Conservation (phyloP, 1,284 basidiomycete genomes). For the Sanghuangporus weigelae region DNA sequence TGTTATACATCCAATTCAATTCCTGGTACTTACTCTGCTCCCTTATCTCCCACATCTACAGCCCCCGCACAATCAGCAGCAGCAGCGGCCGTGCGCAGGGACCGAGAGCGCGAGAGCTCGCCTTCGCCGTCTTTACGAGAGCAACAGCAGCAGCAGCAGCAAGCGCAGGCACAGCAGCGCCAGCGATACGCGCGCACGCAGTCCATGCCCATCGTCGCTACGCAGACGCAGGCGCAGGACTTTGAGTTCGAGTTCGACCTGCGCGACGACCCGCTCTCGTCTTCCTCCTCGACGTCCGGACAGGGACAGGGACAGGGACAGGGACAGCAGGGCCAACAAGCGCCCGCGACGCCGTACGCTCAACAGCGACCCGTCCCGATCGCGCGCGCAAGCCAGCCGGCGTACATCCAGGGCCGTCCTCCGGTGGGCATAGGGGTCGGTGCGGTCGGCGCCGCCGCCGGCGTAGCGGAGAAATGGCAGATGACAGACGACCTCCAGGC, state of each 20-base stretch:
- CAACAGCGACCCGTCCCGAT: constrained; percentile 32
- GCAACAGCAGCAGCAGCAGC: neutral
- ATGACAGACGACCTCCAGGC: constrained; percentile 65
- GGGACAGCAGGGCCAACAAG: neutral
- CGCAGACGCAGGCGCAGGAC: neutral
- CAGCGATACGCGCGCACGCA: constrained; percentile 53
- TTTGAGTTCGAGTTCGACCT: neutral
- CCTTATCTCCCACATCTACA: neutral
- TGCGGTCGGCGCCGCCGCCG: too few relatives aligned
- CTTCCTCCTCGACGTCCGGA: neutral
- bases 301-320: neutral
- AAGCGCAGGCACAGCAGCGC: constrained; percentile 23
- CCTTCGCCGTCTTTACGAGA: constrained; percentile 62
- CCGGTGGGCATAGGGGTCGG: neutral
- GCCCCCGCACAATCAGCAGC: constrained; percentile 2
- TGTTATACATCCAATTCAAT: neutral
- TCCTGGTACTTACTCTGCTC: neutral
- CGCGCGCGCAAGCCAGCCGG: constrained; percentile 44
- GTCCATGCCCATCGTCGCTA: constrained; percentile 57
- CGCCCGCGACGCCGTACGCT: constrained; percentile 17
- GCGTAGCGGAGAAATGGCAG: constrained; percentile 45
- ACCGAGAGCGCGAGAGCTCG: constrained; percentile 47
- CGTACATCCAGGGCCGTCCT: constrained; percentile 41
- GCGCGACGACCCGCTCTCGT: neutral
- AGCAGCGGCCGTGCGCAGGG: constrained; percentile 8